Percentiles rank a stretch among this genome's conserved stretches.
phyloP scores from a whole-genome alignment of 495 filamentous ascomycete genomes.

The Pseudevernia furfuracea region DNA sequence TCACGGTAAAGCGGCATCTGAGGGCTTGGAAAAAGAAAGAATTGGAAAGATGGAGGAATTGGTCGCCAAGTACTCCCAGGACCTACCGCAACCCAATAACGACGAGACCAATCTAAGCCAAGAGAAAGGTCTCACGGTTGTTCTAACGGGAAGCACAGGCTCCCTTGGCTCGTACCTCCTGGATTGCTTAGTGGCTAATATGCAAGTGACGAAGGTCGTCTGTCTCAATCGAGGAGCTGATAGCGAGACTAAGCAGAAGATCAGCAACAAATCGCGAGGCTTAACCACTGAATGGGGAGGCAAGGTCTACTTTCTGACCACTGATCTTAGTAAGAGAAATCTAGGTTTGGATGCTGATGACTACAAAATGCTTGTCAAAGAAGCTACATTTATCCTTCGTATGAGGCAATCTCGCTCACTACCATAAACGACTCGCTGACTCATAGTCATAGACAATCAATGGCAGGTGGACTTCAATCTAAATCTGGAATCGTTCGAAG shows the following conservation, averaged over 20 bases:
- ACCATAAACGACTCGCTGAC: not conserved
- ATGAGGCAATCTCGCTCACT: not conserved
- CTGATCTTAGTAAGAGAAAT: slow-evolving; percentile 24
- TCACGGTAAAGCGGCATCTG: not conserved
- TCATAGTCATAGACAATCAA: slow-evolving; percentile 7
- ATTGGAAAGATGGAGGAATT: slow-evolving; percentile 6
- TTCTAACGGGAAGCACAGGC: slow-evolving; percentile 4
- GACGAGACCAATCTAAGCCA: not conserved
- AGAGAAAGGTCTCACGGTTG: not conserved
- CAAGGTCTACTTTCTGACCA: slow-evolving; percentile 17
- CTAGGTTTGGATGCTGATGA: slow-evolving; percentile 26
- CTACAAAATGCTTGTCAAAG: slow-evolving; percentile 18
- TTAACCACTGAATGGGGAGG: not conserved
- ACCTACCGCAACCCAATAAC: not conserved
- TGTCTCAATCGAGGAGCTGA: slow-evolving; percentile 45
- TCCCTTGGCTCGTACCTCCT: slow-evolving; percentile 49
- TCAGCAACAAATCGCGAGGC: slow-evolving; percentile 2
- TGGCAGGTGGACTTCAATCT: slow-evolving; percentile 37
- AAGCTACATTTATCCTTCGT: slow-evolving; percentile 28
- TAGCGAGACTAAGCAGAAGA: not conserved
- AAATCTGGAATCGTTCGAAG: slow-evolving; percentile 29
- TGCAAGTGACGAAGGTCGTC: slow-evolving; percentile 41
- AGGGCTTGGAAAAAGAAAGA: not conserved
- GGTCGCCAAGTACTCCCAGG: not conserved
- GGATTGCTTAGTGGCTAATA: slow-evolving; percentile 33